phyloP scores from a whole-genome alignment of 495 filamentous ascomycete genomes.

The Daldinia decipiens region DNA sequence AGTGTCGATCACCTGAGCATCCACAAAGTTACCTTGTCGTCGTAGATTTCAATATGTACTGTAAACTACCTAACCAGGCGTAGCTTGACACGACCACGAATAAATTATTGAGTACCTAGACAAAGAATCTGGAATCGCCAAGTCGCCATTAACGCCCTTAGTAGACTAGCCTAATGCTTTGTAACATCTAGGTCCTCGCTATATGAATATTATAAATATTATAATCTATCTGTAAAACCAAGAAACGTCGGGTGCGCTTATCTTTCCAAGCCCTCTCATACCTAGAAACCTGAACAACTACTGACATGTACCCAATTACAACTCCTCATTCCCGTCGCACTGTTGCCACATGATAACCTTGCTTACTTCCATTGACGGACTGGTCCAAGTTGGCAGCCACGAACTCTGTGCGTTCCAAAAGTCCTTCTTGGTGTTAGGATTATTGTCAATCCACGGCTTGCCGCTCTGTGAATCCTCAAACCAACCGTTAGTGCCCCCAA shows the following conservation, averaged over 20 bases:
- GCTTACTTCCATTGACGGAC: constrained; percentile 74
- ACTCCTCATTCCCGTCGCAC: constrained; percentile 64
- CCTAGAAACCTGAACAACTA: not conserved
- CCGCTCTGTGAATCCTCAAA: constrained; percentile 74
- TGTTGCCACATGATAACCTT: constrained; percentile 86
- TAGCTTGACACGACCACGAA: too few species aligned
- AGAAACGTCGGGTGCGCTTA: not conserved
- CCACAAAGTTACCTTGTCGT: too few species aligned
- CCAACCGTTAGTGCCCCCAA: constrained; percentile 87
- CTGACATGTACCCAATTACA: constrained; percentile 36
- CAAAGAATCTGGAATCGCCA: not conserved
- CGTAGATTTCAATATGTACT: too few species aligned
- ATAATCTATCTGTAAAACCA: too few species aligned
- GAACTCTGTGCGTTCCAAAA: constrained; percentile 74
- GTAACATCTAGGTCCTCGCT: not conserved
- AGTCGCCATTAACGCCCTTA: not conserved
- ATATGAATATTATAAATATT: not conserved
- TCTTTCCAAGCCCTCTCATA: not conserved
- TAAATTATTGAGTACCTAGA: not conserved
- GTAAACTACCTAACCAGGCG: too few species aligned
- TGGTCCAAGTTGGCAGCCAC: constrained; percentile 82
- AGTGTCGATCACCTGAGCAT: not conserved
- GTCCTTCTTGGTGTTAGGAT: constrained; percentile 71
- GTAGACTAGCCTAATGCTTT: not conserved
- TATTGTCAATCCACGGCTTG: constrained; percentile 84